Conservation (phyloP, 257 asterid genomes). For the Schizonepeta tenuifolia region DNA sequence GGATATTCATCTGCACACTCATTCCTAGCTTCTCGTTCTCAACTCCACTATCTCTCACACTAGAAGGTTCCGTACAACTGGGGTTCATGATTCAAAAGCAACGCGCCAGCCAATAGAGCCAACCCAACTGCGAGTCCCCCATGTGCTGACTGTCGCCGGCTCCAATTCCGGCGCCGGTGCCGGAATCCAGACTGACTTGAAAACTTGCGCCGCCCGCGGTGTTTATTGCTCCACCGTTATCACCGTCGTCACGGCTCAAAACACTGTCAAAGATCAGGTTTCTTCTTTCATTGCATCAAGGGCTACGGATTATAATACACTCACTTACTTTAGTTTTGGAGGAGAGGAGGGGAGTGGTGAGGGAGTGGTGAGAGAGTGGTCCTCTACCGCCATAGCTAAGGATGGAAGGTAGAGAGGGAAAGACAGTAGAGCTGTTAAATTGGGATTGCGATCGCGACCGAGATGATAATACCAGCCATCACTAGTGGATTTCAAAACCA, state of each 20-base stretch:
- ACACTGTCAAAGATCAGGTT: constrained; percentile 91
- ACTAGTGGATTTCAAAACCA: too few relatives aligned
- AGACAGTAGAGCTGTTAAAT: too few relatives aligned
- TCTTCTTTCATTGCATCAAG: neutral
- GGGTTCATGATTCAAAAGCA: constrained; percentile 41
- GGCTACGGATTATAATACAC: neutral
- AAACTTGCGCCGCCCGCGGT: constrained; percentile 86
- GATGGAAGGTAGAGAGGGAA: too few relatives aligned
- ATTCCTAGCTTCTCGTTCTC: neutral
- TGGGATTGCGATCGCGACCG: too few relatives aligned
- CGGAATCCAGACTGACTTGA: constrained; percentile 95
- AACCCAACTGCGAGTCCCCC: constrained; percentile 59
- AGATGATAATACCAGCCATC: too few relatives aligned
- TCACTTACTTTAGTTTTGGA: neutral
- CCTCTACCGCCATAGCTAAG: too few relatives aligned
- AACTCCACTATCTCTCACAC: too few relatives aligned
- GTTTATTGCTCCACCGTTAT: constrained; percentile 90
- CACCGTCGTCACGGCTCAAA: constrained; percentile 95
- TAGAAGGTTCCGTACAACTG: constrained; percentile 19
- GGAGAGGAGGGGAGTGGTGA: too few relatives aligned
- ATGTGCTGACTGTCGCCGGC: constrained; percentile 90
- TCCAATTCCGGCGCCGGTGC: constrained; percentile 98
- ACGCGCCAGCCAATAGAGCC: constrained; percentile 42
- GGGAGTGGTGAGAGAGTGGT: too few relatives aligned
- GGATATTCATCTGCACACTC: constrained; percentile 30